These are phyloP conservation scores for Orbilia blumenaviensis DNA, from an alignment of 2,329 filamentous ascomycete species.

Conservation along the genomic window DNA sequence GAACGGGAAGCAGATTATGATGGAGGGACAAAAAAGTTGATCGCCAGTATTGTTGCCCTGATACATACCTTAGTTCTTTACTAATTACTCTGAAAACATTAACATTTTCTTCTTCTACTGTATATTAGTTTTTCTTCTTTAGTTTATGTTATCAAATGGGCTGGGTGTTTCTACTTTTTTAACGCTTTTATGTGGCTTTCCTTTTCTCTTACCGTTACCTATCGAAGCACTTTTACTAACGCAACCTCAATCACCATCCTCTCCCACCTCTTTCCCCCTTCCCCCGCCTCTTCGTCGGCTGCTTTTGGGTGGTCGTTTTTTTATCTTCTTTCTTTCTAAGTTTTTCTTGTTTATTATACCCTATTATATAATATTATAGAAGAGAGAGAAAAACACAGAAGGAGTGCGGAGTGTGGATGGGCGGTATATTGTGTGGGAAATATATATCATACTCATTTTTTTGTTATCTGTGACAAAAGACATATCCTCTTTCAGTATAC, in stretches of 20 bases:
- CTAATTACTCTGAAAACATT: neutral
- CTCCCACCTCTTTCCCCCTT: neutral
- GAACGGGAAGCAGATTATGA: neutral
- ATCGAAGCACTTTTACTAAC: too few relatives aligned
- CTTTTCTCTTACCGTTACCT: conserved; percentile 33
- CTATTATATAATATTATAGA: conserved; percentile 20
- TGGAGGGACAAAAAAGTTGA: conserved; percentile 1
- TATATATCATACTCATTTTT: too few relatives aligned
- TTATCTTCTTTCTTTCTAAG: neutral
- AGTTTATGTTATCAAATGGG: conserved; percentile 9
- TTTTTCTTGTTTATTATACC: too few relatives aligned
- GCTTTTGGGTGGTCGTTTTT: too few relatives aligned
- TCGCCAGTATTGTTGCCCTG: neutral
- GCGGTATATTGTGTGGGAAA: neutral
- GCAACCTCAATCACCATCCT: neutral
- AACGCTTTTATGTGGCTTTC: conserved; percentile 19
- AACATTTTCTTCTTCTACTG: conserved; percentile 33
- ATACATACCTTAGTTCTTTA: neutral
- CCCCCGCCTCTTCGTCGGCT: neutral
- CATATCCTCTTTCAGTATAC: too few relatives aligned
- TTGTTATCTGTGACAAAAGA: too few relatives aligned
- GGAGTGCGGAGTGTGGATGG: neutral
- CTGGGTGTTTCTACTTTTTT: conserved; percentile 7
- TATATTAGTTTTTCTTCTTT: conserved; percentile 47
- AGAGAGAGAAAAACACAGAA: neutral